These are phyloP conservation scores for Monascus purpureus DNA, from an alignment of 495 filamentous ascomycete genomes.

Conservation along the genomic window DNA sequence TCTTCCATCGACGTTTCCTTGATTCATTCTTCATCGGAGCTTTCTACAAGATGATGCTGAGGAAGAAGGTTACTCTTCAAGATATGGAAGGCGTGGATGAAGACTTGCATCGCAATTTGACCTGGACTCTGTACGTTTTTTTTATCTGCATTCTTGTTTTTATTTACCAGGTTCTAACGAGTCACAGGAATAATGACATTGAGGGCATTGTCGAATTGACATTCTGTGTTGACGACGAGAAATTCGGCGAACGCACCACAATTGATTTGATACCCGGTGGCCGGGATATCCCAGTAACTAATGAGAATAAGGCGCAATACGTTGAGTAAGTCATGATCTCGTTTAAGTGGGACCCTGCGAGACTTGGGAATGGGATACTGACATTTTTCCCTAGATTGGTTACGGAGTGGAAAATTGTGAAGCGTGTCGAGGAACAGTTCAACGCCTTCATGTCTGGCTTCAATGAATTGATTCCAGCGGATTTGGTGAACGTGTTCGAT, in stretches of 20 bases:
- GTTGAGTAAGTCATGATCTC: constrained; percentile 54
- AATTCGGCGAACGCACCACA: constrained; percentile 84
- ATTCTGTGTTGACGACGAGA: constrained; percentile 93
- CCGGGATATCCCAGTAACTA: constrained; percentile 84
- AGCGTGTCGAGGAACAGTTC: constrained; percentile 95
- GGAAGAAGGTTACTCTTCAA: constrained; percentile 77
- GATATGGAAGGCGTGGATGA: constrained; percentile 99
- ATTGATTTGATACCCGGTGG: constrained; percentile 89
- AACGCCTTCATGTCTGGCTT: constrained; percentile 95
- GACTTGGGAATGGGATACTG: constrained; percentile 2
- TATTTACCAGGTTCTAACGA: constrained; percentile 8
- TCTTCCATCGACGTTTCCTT: constrained; percentile 95
- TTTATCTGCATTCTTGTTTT: not conserved
- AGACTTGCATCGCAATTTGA: constrained; percentile 86
- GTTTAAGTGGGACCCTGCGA: constrained; percentile 1
- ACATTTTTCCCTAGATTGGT: constrained; percentile 57
- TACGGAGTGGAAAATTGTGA: constrained; percentile 98
- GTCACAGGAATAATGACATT: constrained; percentile 75
- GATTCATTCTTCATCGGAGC: constrained; percentile 99
- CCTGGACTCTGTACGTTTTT: constrained; percentile 69
- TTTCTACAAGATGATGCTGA: constrained; percentile 98
- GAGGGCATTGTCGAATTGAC: constrained; percentile 82
- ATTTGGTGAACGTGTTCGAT: constrained; percentile 97
- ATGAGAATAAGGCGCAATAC: constrained; percentile 92
- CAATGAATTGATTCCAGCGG: constrained; percentile 90